phyloP scores from a whole-genome alignment of 768 basidiomycete species.

The Crucibulum laeve region DNA sequence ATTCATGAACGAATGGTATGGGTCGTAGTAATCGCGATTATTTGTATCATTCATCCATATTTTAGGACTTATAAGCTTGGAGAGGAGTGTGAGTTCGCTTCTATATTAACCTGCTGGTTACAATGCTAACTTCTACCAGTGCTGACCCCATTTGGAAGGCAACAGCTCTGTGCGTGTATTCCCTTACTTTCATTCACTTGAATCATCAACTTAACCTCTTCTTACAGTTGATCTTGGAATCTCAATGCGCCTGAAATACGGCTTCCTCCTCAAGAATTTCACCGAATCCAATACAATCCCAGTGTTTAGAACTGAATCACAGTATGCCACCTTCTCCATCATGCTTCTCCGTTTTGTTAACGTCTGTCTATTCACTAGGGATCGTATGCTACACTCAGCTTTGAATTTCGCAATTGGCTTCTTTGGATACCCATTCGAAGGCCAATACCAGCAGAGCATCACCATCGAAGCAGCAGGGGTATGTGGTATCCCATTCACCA shows the following conservation, averaged over 20 bases:
- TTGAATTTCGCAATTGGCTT: constrained; percentile 71
- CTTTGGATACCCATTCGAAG: constrained; percentile 70
- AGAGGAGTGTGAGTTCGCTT: constrained; percentile 56
- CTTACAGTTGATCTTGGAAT: constrained; percentile 58
- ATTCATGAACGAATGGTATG: constrained; percentile 83
- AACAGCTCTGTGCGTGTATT: constrained; percentile 61
- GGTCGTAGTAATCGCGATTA: constrained; percentile 6
- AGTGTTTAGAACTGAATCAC: constrained; percentile 76
- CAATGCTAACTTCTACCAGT: constrained; percentile 34
- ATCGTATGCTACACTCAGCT: constrained; percentile 68
- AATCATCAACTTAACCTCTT: constrained; percentile 1
- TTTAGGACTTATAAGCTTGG: constrained; percentile 86
- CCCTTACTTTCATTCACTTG: neutral
- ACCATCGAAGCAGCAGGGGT: constrained; percentile 63
- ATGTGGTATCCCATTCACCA: constrained; percentile 18
- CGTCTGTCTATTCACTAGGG: constrained; percentile 29
- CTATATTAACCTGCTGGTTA: neutral
- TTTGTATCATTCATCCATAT: constrained; percentile 1
- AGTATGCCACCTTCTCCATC: constrained; percentile 35
- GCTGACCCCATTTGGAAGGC: constrained; percentile 86
- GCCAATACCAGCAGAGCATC: constrained; percentile 73
- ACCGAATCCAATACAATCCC: constrained; percentile 57
- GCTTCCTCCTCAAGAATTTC: constrained; percentile 71
- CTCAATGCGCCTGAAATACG: constrained; percentile 74
- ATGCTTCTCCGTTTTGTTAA: neutral